A percentile compares a stretch with the other conserved stretches of the same genome.
Evolutionary conservation across 192 early-diverging fungal species (phyloP).

Genomic region (Mortierella claussenii): DNA sequence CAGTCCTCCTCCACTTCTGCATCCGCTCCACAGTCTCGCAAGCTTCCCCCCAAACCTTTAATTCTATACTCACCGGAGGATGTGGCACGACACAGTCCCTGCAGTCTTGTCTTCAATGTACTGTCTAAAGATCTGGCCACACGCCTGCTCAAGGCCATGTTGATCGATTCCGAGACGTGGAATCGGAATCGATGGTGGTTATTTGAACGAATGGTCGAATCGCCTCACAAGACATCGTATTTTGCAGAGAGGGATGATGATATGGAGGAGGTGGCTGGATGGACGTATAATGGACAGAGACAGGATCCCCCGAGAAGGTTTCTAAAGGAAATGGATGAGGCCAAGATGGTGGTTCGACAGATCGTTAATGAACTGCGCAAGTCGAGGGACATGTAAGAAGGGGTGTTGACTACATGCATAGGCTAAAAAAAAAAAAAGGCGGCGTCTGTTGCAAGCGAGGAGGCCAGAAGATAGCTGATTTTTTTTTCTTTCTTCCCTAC

Average conservation of each 20-base stretch:
- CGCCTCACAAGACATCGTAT: constrained; percentile 48
- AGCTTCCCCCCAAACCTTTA: constrained; percentile 27
- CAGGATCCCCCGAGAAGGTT: constrained; percentile 32
- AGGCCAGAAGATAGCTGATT: neutral
- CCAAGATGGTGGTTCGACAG: constrained; percentile 34
- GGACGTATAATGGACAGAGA: constrained; percentile 44
- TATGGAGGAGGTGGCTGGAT: constrained; percentile 34
- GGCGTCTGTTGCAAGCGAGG: neutral
- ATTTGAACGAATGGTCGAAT: constrained; percentile 52
- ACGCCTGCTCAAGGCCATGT: constrained; percentile 35
- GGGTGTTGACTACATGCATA: no score
- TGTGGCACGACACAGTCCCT: constrained; percentile 38
- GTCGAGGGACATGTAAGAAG: constrained; percentile 30
- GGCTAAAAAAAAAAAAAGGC: neutral
- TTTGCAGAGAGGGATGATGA: constrained; percentile 32
- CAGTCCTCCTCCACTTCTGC: neutral
- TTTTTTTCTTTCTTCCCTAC: neutral
- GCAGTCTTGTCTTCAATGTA: constrained; percentile 44
- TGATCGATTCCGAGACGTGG: constrained; percentile 52
- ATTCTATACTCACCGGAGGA: constrained; percentile 45
- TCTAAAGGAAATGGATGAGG: constrained; percentile 51
- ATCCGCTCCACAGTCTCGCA: neutral
- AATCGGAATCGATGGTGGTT: constrained; percentile 54
- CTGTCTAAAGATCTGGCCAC: constrained; percentile 45
- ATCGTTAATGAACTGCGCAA: constrained; percentile 51